Conservation (phyloP, 208 protist species). For the Zelonia costaricensis region DNA sequence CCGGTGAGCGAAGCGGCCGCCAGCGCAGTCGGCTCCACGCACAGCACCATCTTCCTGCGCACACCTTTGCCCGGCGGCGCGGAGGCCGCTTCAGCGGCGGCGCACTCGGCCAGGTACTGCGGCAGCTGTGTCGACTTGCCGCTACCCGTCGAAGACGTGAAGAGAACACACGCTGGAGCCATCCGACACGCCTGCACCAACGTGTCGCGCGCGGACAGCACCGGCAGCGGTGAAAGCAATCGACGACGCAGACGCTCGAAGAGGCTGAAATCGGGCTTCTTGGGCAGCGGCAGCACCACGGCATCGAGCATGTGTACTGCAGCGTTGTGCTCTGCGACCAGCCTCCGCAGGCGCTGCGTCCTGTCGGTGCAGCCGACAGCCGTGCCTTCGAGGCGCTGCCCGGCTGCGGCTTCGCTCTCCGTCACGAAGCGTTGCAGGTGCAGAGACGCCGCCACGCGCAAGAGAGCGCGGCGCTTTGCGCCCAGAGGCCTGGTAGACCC, state of each 20-base stretch:
- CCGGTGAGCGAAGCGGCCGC: slow-evolving; percentile 96
- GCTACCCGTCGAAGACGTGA: slow-evolving; percentile 64
- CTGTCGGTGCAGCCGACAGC: too few relatives aligned
- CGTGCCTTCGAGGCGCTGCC: too few relatives aligned
- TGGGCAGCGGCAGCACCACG: neutral
- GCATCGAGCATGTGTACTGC: neutral
- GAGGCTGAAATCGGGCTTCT: neutral
- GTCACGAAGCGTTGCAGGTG: too few relatives aligned
- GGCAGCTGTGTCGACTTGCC: slow-evolving; percentile 94
- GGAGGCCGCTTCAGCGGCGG: slow-evolving; percentile 10
- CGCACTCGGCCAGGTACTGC: slow-evolving; percentile 71
- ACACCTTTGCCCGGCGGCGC: neutral
- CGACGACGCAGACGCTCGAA: neutral
- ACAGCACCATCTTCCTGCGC: slow-evolving; percentile 32
- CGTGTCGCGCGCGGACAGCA: slow-evolving; percentile 11
- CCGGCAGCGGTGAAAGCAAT: neutral
- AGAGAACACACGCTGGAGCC: neutral
- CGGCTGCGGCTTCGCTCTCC: too few relatives aligned
- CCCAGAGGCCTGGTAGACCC: neutral
- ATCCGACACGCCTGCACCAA: neutral
- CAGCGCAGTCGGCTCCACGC: slow-evolving; percentile 96
- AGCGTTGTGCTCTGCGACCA: neutral
- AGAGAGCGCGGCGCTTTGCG: neutral
- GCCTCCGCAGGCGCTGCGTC: neutral
- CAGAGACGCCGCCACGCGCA: neutral